Evolutionary conservation across 2,329 filamentous ascomycete genomes (phyloP), one percentile per base, ranked within the genome.

Genomic region (Beauveria australis): DNA sequence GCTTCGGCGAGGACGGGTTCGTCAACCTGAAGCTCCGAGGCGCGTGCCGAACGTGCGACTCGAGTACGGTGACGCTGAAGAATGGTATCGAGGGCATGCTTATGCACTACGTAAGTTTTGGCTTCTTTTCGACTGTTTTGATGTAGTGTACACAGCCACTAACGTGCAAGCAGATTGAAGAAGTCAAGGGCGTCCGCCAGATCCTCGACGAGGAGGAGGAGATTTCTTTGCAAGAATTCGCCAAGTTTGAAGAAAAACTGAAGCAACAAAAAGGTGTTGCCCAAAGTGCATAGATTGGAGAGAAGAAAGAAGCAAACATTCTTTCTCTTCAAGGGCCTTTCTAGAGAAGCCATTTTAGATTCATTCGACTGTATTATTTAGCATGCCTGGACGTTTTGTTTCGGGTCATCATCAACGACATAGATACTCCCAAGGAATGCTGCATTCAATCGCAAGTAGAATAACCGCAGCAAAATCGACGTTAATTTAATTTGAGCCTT

Each of bases 11-110:
- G 66, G 83, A 76, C 40, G 94, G 94, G 0, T 83, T 88, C 64
- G 94, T 96, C n/a, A 73, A 85, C 67, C 72, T 96, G 69, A 97
- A 96, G 81, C 76, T 99, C 68, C 82, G 93, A 53, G 94, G 94
- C 18, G 94, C 94, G 22, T 99, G 94, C 75, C 82, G 94, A 66
- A 97, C 93, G 22, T 99, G 94, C 73, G 94, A 97, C 74, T 96
- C 91, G 51, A 97, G 92, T 73, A 97, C 94, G 0, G 92, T 97
- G 41, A 99, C 94, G 33, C 76, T 99, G 66, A 96, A 96, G 81
- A 97, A 95, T 72, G 94, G 94, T 7, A 99, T 99, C 67, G 94
- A 99, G 81, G 91, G 90, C 66, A 97, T 99, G 94, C 75, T 97
- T 72, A 97, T 96, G 91, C 91, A 93, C 74, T 94, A 94, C 74